Conservation (phyloP, 2,329 filamentous ascomycete species). For the Verticillium tricorpus region DNA sequence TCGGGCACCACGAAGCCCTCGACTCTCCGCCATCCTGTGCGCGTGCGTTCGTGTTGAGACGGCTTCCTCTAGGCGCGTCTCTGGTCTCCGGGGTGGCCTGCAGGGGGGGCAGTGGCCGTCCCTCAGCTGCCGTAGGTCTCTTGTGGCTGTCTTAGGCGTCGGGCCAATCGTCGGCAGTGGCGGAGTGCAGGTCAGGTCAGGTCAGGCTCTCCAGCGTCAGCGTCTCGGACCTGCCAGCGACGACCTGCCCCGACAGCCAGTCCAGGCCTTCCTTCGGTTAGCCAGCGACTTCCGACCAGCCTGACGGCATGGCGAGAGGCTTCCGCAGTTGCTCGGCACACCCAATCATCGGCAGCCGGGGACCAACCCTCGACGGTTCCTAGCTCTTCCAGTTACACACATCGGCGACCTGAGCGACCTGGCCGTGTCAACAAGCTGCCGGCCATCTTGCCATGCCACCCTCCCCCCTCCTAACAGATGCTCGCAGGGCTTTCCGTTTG, state of each 20-base stretch:
- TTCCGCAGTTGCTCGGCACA: slow-evolving; percentile 2
- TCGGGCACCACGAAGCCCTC: not conserved
- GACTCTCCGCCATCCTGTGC: not conserved
- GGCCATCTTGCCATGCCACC: not conserved
- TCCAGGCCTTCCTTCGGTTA: not conserved
- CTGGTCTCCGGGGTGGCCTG: not conserved
- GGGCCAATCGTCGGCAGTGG: not conserved
- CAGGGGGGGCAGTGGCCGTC: not conserved
- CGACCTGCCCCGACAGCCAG: not conserved
- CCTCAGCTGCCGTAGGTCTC: not conserved
- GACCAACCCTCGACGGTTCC: slow-evolving; percentile 2
- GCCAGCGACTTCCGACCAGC: not conserved
- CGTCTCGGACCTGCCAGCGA: not conserved
- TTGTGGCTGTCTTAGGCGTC: not conserved
- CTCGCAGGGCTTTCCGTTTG: not conserved
- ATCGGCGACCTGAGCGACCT: slow-evolving; percentile 5
- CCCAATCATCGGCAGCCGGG: slow-evolving; percentile 2
- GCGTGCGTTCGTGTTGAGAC: not conserved
- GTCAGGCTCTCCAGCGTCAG: not conserved
- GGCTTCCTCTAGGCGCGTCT: not conserved
- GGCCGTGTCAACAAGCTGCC: not conserved
- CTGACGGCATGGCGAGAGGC: not conserved
- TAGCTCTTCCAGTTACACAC: slow-evolving; percentile 4
- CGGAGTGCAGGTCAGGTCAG: not conserved
- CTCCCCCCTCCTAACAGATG: not conserved